Percentiles rank a stretch among this genome's conserved stretches.
These are phyloP conservation scores for Dryadomyces quercivorus DNA, from an alignment of 2,329 filamentous ascomycete species.

Conservation along the genomic window DNA sequence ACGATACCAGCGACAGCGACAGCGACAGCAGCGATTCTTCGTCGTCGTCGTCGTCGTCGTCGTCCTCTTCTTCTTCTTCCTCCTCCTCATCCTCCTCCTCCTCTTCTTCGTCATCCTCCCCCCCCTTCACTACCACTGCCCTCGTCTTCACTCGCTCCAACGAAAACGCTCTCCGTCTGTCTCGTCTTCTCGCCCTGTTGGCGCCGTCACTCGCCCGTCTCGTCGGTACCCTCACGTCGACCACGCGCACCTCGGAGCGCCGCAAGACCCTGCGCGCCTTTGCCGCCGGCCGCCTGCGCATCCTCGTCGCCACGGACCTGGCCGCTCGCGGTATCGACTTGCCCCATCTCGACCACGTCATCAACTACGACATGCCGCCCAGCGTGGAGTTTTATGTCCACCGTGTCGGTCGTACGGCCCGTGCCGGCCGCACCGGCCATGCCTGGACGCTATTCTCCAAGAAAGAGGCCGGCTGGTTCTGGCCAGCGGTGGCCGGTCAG, in stretches of 20 bases:
- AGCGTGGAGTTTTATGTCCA: slow-evolving; percentile 80
- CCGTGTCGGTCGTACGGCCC: slow-evolving; percentile 79
- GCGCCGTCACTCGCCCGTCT: slow-evolving; percentile 41
- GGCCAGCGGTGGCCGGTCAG: slow-evolving; percentile 61
- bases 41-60: not conserved
- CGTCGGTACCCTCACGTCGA: slow-evolving; percentile 64
- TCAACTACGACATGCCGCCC: slow-evolving; percentile 87
- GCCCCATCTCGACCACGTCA: slow-evolving; percentile 63
- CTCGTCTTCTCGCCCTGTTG: slow-evolving; percentile 61
- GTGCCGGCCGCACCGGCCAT: slow-evolving; percentile 61
- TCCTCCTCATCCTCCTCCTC: no score
- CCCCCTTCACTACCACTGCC: slow-evolving; percentile 32
- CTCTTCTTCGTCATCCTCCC: not conserved
- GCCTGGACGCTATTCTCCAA: slow-evolving; percentile 83
- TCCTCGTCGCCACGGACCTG: slow-evolving; percentile 87
- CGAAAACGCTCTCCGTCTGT: slow-evolving; percentile 76
- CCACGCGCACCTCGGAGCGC: slow-evolving; percentile 59
- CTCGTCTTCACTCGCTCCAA: slow-evolving; percentile 88
- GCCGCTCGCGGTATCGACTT: slow-evolving; percentile 85
- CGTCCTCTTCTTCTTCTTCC: no score
- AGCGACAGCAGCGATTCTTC: slow-evolving; percentile 12
- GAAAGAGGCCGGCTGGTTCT: slow-evolving; percentile 83
- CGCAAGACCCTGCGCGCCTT: slow-evolving; percentile 59
- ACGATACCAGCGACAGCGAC: slow-evolving; percentile 9
- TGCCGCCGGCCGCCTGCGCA: slow-evolving; percentile 43